Percentiles rank a stretch among this genome's conserved stretches.
These are phyloP conservation scores for Hypoxylon crocopeplum DNA, from an alignment of 495 filamentous ascomycete species.

Conservation along the genomic window DNA sequence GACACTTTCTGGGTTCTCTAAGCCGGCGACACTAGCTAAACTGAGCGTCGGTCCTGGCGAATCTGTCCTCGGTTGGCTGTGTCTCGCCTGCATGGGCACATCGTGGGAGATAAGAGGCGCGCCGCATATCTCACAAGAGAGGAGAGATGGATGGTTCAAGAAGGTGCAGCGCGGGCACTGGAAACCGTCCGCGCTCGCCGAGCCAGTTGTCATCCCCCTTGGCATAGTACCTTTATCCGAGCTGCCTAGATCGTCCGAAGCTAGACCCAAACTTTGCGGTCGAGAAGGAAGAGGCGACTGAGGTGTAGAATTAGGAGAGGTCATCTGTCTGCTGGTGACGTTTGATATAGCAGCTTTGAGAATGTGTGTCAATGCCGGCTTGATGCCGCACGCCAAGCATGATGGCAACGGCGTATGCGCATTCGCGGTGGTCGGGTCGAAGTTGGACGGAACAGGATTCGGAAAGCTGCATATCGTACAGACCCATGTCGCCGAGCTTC, in stretches of 20 bases:
- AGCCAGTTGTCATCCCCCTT: neutral
- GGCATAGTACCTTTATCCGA: constrained; percentile 3
- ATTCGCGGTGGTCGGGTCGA: constrained; percentile 80
- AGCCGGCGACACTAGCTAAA: constrained; percentile 45
- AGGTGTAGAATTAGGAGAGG: constrained; percentile 12
- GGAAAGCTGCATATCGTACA: constrained; percentile 97
- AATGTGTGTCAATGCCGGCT: constrained; percentile 79
- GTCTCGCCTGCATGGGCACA: constrained; percentile 49
- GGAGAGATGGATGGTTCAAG: constrained; percentile 85
- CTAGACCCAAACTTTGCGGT: constrained; percentile 7
- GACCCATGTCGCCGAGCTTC: constrained; percentile 85
- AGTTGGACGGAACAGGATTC: constrained; percentile 93
- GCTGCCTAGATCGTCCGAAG: constrained; percentile 4
- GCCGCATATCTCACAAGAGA: constrained; percentile 90
- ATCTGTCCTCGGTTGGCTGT: constrained; percentile 59
- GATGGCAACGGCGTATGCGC: constrained; percentile 79
- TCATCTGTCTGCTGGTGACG: constrained; percentile 59
- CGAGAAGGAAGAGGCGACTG: constrained; percentile 27
- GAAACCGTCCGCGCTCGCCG: constrained; percentile 45
- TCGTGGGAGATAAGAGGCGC: constrained; percentile 71
- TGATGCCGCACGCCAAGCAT: constrained; percentile 93
- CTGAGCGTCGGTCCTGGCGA: constrained; percentile 79
- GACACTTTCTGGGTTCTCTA: constrained; percentile 74
- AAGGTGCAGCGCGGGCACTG: constrained; percentile 94
- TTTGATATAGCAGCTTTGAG: constrained; percentile 83